phyloP scores from a whole-genome alignment of 1,139 yeast species.

The Candida dubliniensis region DNA sequence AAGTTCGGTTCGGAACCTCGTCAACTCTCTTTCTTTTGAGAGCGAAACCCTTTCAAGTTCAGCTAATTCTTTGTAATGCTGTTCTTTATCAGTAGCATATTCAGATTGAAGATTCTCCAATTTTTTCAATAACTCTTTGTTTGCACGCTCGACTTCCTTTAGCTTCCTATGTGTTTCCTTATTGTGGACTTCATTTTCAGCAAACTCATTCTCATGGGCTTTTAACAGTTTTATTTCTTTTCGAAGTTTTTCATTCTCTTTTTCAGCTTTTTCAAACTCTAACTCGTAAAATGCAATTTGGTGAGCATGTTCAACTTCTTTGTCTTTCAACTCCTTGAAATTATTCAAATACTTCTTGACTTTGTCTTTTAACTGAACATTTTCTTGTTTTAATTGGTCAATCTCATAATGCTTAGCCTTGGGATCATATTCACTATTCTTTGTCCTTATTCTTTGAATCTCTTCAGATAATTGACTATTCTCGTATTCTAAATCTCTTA shows the following conservation, averaged over 20 bases:
- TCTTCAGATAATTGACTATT: not conserved
- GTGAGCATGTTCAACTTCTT: not conserved
- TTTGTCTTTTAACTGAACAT: too few relatives aligned
- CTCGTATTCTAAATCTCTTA: not conserved
- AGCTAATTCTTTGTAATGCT: not conserved
- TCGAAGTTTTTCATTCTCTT: not conserved
- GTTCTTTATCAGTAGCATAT: not conserved
- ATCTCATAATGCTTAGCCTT: too few relatives aligned
- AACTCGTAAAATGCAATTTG: not conserved
- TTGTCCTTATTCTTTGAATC: not conserved
- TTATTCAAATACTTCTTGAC: too few relatives aligned
- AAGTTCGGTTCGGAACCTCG: not conserved
- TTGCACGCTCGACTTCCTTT: not conserved
- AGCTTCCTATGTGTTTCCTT: not conserved
- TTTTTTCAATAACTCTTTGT: constrained; percentile 1
- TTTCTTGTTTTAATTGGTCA: too few relatives aligned
- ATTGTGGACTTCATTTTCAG: not conserved
- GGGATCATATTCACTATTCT: not conserved
- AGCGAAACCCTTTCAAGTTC: not conserved
- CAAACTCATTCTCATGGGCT: not conserved
- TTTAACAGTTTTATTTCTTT: not conserved
- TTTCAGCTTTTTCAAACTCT: not conserved
- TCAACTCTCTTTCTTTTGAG: not conserved
- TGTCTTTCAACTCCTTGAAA: not conserved
- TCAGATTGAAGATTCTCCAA: not conserved